A percentile compares a stretch with the other conserved stretches of the same genome.
Conservation (phyloP, 2,329 filamentous ascomycete species). For the Trichoderma pleuroti region DNA sequence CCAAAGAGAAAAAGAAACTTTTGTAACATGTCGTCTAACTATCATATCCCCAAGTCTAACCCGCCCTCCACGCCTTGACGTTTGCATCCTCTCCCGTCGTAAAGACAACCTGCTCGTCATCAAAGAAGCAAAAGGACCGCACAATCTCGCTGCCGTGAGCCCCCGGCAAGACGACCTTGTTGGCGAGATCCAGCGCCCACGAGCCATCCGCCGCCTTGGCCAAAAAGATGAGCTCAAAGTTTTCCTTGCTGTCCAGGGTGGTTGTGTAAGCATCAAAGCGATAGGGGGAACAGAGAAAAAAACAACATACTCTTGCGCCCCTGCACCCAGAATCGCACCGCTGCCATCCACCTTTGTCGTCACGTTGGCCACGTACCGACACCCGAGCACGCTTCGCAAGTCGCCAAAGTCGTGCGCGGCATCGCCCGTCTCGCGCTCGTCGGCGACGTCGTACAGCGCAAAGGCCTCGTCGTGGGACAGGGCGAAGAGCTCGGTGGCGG, state of each 20-base stretch:
- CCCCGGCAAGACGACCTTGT: conserved; percentile 56
- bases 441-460: conserved; percentile 67
- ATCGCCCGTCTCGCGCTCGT: conserved; percentile 57
- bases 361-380: conserved; percentile 72
- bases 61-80: conserved; percentile 53
- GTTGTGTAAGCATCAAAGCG: neutral
- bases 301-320: conserved; percentile 62
- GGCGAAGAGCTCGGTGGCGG: conserved; percentile 61
- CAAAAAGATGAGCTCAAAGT: conserved; percentile 60
- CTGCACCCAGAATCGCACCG: conserved; percentile 60
- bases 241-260: conserved; percentile 42
- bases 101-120: conserved; percentile 56
- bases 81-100: conserved; percentile 58
- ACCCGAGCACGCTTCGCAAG: conserved; percentile 59
- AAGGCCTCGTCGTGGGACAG: conserved; percentile 76
- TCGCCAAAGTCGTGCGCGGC: conserved; percentile 63
- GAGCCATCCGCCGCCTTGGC: conserved; percentile 41
- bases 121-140: conserved; percentile 60
- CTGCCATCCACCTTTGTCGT: conserved; percentile 55
- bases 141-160: conserved; percentile 64
- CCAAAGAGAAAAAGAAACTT: neutral
- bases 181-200: conserved; percentile 55
- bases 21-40: neutral
- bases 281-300: conserved; percentile 29
- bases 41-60: neutral